A percentile compares a stretch with the other conserved stretches of the same genome.
These are phyloP conservation scores for Penicillium sp. DNA, from an alignment of 2,329 filamentous ascomycete genomes.

Conservation along the genomic window DNA sequence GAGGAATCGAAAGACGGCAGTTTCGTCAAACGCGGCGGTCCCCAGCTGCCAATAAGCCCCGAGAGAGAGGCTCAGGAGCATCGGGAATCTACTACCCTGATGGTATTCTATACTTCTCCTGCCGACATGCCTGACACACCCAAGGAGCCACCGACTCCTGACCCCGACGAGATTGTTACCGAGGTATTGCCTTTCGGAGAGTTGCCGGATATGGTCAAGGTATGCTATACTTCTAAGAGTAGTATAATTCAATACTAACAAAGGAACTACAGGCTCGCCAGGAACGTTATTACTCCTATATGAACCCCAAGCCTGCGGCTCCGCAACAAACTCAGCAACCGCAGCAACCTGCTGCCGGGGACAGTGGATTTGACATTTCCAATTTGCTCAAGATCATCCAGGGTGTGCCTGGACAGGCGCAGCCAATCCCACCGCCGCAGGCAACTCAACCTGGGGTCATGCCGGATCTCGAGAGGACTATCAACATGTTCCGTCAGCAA, in stretches of 20 bases:
- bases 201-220: constrained; percentile 43
- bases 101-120: constrained; percentile 49
- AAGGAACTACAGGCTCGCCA: constrained; percentile 38
- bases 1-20: constrained; percentile 36
- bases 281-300: constrained; percentile 41
- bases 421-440: constrained; percentile 32
- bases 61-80: constrained; percentile 48
- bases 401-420: constrained; percentile 32
- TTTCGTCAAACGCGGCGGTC: constrained; percentile 47
- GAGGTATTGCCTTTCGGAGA: constrained; percentile 46
- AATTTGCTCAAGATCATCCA: constrained; percentile 45
- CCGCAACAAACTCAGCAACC: constrained; percentile 26
- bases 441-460: constrained; percentile 27
- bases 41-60: constrained; percentile 39
- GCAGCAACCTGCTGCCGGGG: constrained; percentile 23
- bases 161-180: constrained; percentile 37
- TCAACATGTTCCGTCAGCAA: constrained; percentile 16
- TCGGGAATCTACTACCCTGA: constrained; percentile 49
- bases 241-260: constrained; percentile 12
- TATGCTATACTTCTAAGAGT: constrained; percentile 23
- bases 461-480: constrained; percentile 25
- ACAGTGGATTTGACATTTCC: constrained; percentile 38
- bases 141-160: constrained; percentile 46
- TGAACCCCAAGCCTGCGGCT: constrained; percentile 34
- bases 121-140: constrained; percentile 49